phyloP scores from a whole-genome alignment of 768 basidiomycete species.

The Lactarius tabidus region DNA sequence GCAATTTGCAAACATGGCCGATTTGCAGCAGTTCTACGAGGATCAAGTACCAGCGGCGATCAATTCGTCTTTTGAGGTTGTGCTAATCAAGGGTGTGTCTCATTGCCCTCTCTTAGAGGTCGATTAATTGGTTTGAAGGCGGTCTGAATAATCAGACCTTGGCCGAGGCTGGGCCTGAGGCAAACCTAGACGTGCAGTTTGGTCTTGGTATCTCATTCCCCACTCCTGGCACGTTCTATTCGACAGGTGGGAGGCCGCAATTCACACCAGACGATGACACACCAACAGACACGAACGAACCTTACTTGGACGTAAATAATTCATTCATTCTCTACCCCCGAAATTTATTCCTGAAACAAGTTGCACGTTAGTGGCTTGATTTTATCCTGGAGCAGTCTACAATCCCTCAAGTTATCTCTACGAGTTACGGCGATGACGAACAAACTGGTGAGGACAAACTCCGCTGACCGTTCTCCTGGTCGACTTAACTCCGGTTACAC shows the following conservation, averaged over 20 bases:
- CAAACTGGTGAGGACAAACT: constrained; percentile 46
- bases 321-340: neutral
- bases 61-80: constrained; percentile 46
- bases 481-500: constrained; percentile 13
- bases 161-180: constrained; percentile 56
- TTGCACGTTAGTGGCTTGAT: constrained; percentile 53
- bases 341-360: neutral
- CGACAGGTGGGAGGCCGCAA: constrained; percentile 59
- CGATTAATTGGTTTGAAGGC: constrained; percentile 30
- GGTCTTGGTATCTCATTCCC: constrained; percentile 62
- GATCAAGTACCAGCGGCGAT: constrained; percentile 33
- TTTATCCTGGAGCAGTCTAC: constrained; percentile 45
- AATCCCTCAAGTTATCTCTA: constrained; percentile 60
- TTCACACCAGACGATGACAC: constrained; percentile 46
- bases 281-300: constrained; percentile 45
- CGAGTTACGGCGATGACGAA: constrained; percentile 70
- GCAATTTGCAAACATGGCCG: constrained; percentile 32
- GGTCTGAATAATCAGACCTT: constrained; percentile 56
- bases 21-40: constrained; percentile 34
- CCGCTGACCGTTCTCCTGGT: constrained; percentile 30
- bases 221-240: constrained; percentile 54
- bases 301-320: constrained; percentile 41
- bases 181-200: constrained; percentile 64
- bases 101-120: neutral
- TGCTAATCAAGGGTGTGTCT: constrained; percentile 50